Evolutionary conservation across 2,329 filamentous ascomycete species (phyloP).

Genomic region (Drechslerella coelobrocha): DNA sequence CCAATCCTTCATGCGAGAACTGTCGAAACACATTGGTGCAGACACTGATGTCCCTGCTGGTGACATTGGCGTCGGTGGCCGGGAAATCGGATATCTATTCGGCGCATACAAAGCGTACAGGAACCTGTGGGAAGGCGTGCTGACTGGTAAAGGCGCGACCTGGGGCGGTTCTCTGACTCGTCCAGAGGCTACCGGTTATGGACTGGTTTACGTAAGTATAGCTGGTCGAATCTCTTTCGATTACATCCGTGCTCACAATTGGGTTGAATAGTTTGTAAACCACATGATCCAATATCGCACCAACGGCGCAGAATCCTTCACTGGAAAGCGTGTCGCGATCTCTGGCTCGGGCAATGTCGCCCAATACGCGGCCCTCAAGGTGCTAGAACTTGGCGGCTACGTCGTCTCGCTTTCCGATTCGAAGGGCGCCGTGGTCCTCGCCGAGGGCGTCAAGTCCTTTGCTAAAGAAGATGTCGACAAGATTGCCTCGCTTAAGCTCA

Average conservation of each 20-base stretch:
- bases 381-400: conserved; percentile 90
- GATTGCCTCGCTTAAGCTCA: conserved; percentile 85
- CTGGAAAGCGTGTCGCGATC: conserved; percentile 91
- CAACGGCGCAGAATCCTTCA: conserved; percentile 78
- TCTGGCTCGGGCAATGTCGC: conserved; percentile 98
- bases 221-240: not conserved
- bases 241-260: not conserved
- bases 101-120: conserved; percentile 87
- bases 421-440: conserved; percentile 77
- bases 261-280: conserved; percentile 72
- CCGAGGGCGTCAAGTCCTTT: conserved; percentile 73
- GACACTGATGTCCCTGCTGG: conserved; percentile 96
- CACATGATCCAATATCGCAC: conserved; percentile 92
- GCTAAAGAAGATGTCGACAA: conserved; percentile 77
- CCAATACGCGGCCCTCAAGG: conserved; percentile 95
- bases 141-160: conserved; percentile 90
- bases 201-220: conserved; percentile 78
- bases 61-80: conserved; percentile 90
- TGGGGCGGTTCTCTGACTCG: conserved; percentile 96
- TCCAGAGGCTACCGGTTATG: conserved; percentile 95
- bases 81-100: conserved; percentile 94
- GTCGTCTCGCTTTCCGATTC: conserved; percentile 94
- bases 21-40: conserved; percentile 93
- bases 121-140: conserved; percentile 92
- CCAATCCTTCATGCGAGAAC: conserved; percentile 92